These are phyloP conservation scores for Carex littledalei DNA, from an alignment of 176 grass and related monocot species.

Conservation along the genomic window DNA sequence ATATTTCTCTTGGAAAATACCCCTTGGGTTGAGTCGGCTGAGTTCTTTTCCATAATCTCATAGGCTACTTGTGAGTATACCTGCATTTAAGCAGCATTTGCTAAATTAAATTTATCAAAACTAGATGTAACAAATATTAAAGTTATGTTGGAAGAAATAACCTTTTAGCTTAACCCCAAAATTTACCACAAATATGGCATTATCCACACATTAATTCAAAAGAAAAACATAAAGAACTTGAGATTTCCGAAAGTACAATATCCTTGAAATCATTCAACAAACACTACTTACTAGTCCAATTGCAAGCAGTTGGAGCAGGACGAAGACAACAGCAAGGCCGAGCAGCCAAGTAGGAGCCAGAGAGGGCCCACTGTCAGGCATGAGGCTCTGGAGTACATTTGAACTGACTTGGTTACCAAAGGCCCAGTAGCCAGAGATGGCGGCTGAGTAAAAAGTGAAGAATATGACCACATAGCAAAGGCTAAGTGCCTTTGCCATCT, in stretches of 20 bases:
- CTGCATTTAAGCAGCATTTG: constrained; percentile 5
- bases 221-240: not conserved
- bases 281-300: constrained; percentile 57
- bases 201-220: not conserved
- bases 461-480: constrained; percentile 66
- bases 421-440: constrained; percentile 77
- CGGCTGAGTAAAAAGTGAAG: constrained; percentile 61
- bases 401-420: constrained; percentile 74
- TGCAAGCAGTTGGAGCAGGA: constrained; percentile 84
- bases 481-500: constrained; percentile 87
- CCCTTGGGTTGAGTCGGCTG: constrained; percentile 33
- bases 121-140: not conserved
- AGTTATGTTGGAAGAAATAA: not conserved
- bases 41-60: constrained; percentile 92
- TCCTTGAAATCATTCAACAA: not conserved
- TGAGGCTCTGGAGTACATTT: constrained; percentile 75
- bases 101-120: not conserved
- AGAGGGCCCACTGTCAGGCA: constrained; percentile 64
- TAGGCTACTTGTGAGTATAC: constrained; percentile 90
- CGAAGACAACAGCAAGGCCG: constrained; percentile 53
- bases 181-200: not conserved
- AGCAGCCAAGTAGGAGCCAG: constrained; percentile 87
- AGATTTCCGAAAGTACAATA: not conserved
- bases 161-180: not conserved
- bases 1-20: constrained; percentile 46